A percentile compares a stretch with the other conserved stretches of the same genome.
Evolutionary conservation across 495 filamentous ascomycete species (phyloP).

Genomic region (Aspergillus coremiiformis): DNA sequence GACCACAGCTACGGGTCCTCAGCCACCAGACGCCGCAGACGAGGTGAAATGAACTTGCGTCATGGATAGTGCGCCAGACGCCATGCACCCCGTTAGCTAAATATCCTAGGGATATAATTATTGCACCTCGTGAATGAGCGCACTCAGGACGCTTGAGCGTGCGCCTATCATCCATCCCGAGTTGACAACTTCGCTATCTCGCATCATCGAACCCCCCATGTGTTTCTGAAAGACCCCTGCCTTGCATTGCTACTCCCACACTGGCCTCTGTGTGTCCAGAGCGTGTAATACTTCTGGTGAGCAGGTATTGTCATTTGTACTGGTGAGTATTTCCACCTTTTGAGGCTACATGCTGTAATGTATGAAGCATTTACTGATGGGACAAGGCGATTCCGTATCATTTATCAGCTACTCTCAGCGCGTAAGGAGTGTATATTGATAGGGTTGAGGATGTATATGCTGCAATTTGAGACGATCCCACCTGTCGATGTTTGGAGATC

Average conservation of each 20-base stretch:
- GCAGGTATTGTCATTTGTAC: slow-evolving; percentile 6
- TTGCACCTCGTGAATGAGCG: neutral
- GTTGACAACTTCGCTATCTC: slow-evolving; percentile 3
- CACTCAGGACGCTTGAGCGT: neutral
- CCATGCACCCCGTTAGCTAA: neutral
- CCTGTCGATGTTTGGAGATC: neutral
- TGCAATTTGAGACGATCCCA: neutral
- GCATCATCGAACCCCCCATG: slow-evolving; percentile 1
- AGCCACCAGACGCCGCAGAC: slow-evolving; percentile 42
- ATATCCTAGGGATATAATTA: neutral
- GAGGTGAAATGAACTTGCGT: slow-evolving; percentile 46
- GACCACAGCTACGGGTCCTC: slow-evolving; percentile 29
- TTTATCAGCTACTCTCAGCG: neutral
- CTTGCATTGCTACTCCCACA: slow-evolving; percentile 4
- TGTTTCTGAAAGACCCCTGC: slow-evolving; percentile 8
- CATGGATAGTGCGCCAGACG: slow-evolving; percentile 4
- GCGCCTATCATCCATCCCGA: neutral
- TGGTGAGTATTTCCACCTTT: slow-evolving; percentile 4
- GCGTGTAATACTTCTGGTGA: slow-evolving; percentile 8
- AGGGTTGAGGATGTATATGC: slow-evolving; percentile 1
- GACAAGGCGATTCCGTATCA: neutral
- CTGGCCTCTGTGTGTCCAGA: slow-evolving; percentile 2
- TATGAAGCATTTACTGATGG: neutral
- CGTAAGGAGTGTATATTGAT: neutral
- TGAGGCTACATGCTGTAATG: neutral